These are phyloP conservation scores for Lentithecium fluviatile DNA, from an alignment of 495 filamentous ascomycete species.

Conservation along the genomic window DNA sequence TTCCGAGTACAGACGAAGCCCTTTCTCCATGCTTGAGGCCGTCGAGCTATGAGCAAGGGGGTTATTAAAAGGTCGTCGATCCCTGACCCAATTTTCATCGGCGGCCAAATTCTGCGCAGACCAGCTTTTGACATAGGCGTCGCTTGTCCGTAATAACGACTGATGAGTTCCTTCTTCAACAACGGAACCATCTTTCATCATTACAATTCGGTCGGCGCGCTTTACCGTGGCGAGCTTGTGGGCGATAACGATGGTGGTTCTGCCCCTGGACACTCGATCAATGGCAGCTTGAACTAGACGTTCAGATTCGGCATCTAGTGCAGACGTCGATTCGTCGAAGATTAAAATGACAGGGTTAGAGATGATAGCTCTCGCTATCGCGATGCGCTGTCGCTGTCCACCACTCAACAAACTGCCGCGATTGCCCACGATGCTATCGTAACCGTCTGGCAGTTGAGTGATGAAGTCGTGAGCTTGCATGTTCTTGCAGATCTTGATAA, in stretches of 20 bases:
- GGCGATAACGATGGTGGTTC: constrained; percentile 93
- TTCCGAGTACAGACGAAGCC: not conserved
- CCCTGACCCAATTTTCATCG: not conserved
- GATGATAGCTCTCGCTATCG: constrained; percentile 82
- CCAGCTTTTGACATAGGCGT: constrained; percentile 8
- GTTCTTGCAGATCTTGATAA: constrained; percentile 77
- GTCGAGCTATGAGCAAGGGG: not conserved
- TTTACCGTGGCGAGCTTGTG: constrained; percentile 93
- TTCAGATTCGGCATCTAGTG: constrained; percentile 91
- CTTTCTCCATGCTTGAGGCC: not conserved
- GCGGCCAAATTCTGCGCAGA: constrained; percentile 2
- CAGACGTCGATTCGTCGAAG: constrained; percentile 91
- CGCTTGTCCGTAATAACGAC: constrained; percentile 45
- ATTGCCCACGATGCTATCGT: constrained; percentile 91
- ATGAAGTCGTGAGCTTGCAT: constrained; percentile 94
- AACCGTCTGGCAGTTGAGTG: constrained; percentile 73
- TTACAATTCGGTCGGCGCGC: constrained; percentile 88
- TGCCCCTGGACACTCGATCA: constrained; percentile 76
- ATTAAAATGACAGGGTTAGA: constrained; percentile 90
- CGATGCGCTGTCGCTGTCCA: constrained; percentile 93
- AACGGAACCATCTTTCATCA: constrained; percentile 78
- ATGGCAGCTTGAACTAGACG: constrained; percentile 91
- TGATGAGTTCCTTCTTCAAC: constrained; percentile 84
- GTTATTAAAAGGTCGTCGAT: no score
- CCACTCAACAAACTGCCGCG: constrained; percentile 88